Percentiles rank a stretch among this genome's conserved stretches.
Evolutionary conservation across 371 early-diverging fungal species (phyloP).

Genomic region (Synchytrium microbalum): DNA sequence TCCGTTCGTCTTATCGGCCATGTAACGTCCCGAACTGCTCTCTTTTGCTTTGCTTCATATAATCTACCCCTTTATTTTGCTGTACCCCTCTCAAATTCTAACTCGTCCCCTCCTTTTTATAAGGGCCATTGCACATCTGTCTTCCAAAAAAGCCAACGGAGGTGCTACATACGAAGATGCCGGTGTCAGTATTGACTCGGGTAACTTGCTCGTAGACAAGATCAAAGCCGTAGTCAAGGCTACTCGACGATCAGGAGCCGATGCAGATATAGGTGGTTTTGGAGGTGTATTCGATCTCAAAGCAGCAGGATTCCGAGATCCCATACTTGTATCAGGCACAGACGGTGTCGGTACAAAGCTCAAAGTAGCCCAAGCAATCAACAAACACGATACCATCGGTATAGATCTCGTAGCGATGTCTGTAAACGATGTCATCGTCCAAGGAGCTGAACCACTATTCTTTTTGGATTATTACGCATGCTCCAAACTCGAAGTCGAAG

Average conservation of each 20-base stretch:
- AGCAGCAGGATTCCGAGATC: constrained; percentile 82
- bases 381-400: constrained; percentile 83
- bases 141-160: constrained; percentile 27
- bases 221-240: constrained; percentile 91
- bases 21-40: too few species aligned
- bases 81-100: background rate
- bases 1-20: background rate
- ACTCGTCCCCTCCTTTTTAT: background rate
- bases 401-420: constrained; percentile 98
- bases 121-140: constrained; percentile 55
- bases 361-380: constrained; percentile 80
- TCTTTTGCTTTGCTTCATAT: constrained; percentile 1
- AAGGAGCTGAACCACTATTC: constrained; percentile 96
- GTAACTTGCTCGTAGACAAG: constrained; percentile 86
- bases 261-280: constrained; percentile 96
- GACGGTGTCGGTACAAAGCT: constrained; percentile 98
- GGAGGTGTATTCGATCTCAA: constrained; percentile 95
- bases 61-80: too few species aligned
- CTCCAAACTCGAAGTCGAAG: constrained; percentile 84
- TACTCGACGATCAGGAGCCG: constrained; percentile 83
- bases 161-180: constrained; percentile 80
- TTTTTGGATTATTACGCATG: constrained; percentile 97
- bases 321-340: constrained; percentile 90
- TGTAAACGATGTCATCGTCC: constrained; percentile 96
- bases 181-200: constrained; percentile 93